Evolutionary conservation across 768 basidiomycete species (phyloP), one percentile per base, ranked within the genome.

Genomic region (Podaxis sp.): DNA sequence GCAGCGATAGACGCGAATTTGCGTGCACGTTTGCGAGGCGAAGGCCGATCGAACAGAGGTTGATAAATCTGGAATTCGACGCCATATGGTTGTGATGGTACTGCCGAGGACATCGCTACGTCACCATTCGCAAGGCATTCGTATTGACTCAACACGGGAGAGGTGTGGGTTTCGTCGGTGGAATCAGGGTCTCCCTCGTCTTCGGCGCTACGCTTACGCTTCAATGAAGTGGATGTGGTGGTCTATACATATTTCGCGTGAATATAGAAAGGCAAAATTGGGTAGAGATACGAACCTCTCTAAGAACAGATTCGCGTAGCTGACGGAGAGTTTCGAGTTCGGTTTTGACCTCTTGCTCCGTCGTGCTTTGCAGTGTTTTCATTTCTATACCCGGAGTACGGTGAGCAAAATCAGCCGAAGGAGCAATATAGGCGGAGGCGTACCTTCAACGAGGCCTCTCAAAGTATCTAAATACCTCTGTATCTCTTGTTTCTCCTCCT

Each of bases 191-290:
- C 36, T 24, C 47, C 61, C 38, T 62, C 54, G 38, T 62, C 55
- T 11, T 61, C 43, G 9, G 33, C 7, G 33, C 22, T 37, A 17
- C 87, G 87, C 74, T 89, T 91, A 63, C 89, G 85, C 75, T 91
- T 75, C 71, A 71, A 68, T 69, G 65, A 63, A 52, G 68, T 68
- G 66, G 69, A 67, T 50, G 43, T 51, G 50, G 66, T 60, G 59
- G 59, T 59, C 49, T 64, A 52, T 2, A 24, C 15, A n/a, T 43
- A 15, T n/a, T 7, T 25, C 36, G n/a, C 25, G 47, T 46, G n/a
- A 52, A 22, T 29, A 47, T 40, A 12, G 37, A 47, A 15, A 57
- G 12, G 22, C 13, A 24, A 29, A 38, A 54, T 12, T 37, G 24
- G 58, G 63, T 57, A 66, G 46, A 27, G 50, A 51, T 64, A 67